Evolutionary conservation across 495 filamentous ascomycete genomes (phyloP).

Genomic region (Hyaloscypha hepaticicola): DNA sequence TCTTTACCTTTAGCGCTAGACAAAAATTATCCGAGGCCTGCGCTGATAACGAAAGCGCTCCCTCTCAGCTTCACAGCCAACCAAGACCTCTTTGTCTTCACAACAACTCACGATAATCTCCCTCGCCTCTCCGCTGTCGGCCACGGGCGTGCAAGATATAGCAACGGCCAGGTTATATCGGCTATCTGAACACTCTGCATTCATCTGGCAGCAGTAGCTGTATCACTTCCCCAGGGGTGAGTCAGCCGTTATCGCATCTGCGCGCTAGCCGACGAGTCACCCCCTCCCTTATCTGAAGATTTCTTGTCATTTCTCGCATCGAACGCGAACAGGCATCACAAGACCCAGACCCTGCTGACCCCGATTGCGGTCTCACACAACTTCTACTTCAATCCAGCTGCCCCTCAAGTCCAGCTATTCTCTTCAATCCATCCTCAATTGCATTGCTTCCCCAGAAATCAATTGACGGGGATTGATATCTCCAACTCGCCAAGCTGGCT

Average conservation of each 20-base stretch:
- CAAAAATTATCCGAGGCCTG: background rate
- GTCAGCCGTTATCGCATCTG: slow-evolving; percentile 15
- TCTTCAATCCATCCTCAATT: slow-evolving; percentile 1
- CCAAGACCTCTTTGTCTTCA: background rate
- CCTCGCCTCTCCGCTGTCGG: background rate
- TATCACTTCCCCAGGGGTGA: background rate
- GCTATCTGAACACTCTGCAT: background rate
- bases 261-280: slow-evolving; percentile 1
- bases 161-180: background rate
- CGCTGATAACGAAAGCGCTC: background rate
- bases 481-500: slow-evolving; percentile 26
- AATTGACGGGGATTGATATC: slow-evolving; percentile 10
- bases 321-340: slow-evolving; percentile 18
- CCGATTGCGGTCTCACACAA: background rate
- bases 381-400: background rate
- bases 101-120: slow-evolving; percentile 5
- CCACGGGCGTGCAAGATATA: background rate
- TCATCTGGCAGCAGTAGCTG: slow-evolving; percentile 6
- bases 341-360: slow-evolving; percentile 7
- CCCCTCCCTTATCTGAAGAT: slow-evolving; percentile 15
- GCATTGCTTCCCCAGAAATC: background rate
- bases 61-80: background rate
- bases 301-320: slow-evolving; percentile 21
- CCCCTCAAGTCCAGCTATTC: background rate
- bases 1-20: background rate